Conservation (phyloP, 2,329 filamentous ascomycete genomes). For the Harringtonia lauricola region DNA sequence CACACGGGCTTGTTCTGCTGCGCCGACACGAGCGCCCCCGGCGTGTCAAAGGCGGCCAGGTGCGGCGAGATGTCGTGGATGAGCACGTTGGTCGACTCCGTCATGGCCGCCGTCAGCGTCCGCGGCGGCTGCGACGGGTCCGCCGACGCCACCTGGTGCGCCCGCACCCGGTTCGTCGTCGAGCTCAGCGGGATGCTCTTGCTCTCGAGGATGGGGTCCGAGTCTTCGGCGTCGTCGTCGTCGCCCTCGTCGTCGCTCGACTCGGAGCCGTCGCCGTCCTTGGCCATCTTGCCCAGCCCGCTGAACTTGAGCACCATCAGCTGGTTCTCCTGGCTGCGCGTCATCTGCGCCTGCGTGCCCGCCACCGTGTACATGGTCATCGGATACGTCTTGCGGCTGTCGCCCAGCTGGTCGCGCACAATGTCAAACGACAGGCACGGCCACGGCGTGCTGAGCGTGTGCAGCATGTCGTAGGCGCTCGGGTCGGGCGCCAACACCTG, state of each 20-base stretch:
- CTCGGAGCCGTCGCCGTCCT: slow-evolving; percentile 54
- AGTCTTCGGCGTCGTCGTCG: slow-evolving; percentile 61
- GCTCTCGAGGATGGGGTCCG: slow-evolving; percentile 89
- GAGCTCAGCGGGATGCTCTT: slow-evolving; percentile 76
- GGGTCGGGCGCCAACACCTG: slow-evolving; percentile 86
- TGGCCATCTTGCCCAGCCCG: slow-evolving; percentile 70
- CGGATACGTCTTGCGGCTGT: slow-evolving; percentile 85
- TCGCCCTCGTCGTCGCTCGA: slow-evolving; percentile 56
- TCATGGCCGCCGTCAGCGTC: slow-evolving; percentile 84
- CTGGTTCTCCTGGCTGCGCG: slow-evolving; percentile 74
- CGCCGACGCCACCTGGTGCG: slow-evolving; percentile 64
- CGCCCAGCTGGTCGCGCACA: slow-evolving; percentile 72
- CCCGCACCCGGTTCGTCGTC: slow-evolving; percentile 88
- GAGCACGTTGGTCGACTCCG: slow-evolving; percentile 75
- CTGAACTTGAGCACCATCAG: slow-evolving; percentile 95
- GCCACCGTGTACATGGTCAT: slow-evolving; percentile 91
- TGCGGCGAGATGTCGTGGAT: slow-evolving; percentile 94
- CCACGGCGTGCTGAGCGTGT: slow-evolving; percentile 89
- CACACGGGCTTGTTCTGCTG: slow-evolving; percentile 81
- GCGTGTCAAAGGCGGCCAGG: slow-evolving; percentile 78
- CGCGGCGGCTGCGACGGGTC: slow-evolving; percentile 63
- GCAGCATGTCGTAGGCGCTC: slow-evolving; percentile 96
- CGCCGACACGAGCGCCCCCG: slow-evolving; percentile 67
- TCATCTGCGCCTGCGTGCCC: slow-evolving; percentile 79
- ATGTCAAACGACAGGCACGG: slow-evolving; percentile 96